Evolutionary conservation across 805 yeast species (phyloP), one percentile per base, ranked within the genome.

Genomic region (Cyberlindnera amylophila): DNA sequence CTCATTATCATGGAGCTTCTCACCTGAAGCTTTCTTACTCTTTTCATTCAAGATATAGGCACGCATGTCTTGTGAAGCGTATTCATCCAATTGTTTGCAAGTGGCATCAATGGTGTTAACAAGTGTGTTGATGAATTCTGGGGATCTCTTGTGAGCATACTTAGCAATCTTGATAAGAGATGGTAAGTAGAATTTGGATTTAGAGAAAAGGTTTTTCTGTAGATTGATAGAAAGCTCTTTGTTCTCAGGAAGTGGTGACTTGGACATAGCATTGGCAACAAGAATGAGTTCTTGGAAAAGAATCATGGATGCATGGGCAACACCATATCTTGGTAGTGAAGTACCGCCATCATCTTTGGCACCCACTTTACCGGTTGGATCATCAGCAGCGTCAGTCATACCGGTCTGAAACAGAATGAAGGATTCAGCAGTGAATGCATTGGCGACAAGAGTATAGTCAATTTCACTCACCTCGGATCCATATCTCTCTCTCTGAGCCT

Each of bases 241-340:
- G 46, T 71, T 70, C 24, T 77, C 82, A 2, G 66, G 74, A 2
- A 60, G 59, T 2, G 62, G 47, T 3, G 70, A 61, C 6, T 57
- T 52, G 13, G 71, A 67, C 61, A 81, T 70, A 6, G 66, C 62
- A 2, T 63, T 60, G 1, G 70, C 57, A 4, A 71, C 57, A 10
- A 71, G 54, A 4, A 91, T 62, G 28, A 89, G 61, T 47, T 85
- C 86, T 19, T 74, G 72, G 58, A 86, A 78, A 41, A 86, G 75
- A 32, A 77, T 68, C 74, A 86, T 75, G 2, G 81, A 75, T 1
- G 89, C 86, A 49, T 84, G 88, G 4, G 81, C 73, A 2, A 86
- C 69, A 39, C 77, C 75, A 70, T 79, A 79, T 43, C 75, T 31
- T 13, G 46, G 4, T 2, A 7, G 8, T 12, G 14, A 13, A 4